A percentile compares a stretch with the other conserved stretches of the same genome.
phyloP scores from a whole-genome alignment of 257 asterid genomes.

The Capsicum rhomboideum region DNA sequence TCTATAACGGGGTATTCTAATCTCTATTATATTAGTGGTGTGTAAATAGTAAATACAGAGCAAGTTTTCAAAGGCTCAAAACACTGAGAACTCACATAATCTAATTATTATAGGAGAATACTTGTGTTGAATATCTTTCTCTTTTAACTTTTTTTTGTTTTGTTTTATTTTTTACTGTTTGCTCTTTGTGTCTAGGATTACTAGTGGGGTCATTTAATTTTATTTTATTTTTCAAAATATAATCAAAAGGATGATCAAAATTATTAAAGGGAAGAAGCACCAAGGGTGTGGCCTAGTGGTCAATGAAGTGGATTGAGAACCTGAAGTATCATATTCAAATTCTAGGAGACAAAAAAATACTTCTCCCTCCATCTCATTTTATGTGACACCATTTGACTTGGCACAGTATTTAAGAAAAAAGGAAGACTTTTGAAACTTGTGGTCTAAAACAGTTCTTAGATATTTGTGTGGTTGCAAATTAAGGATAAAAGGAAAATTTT shows the following conservation, averaged over 20 bases:
- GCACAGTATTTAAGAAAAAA: no score
- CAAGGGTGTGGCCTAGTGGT: no score
- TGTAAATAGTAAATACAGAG: neutral
- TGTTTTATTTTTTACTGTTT: neutral
- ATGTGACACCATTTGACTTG: no score
- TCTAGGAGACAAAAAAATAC: no score
- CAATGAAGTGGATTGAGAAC: no score
- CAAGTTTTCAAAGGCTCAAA: neutral
- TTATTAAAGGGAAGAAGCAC: no score
- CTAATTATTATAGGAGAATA: constrained; percentile 9
- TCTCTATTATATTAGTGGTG: neutral
- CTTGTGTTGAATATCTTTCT: constrained; percentile 14
- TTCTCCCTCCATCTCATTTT: no score
- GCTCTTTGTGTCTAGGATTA: neutral
- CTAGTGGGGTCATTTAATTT: neutral
- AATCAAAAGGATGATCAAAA: neutral
- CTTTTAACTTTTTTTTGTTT: neutral
- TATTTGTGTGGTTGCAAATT: no score
- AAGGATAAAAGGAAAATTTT: no score
- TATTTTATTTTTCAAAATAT: neutral
- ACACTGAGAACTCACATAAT: neutral
- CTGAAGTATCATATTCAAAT: no score
- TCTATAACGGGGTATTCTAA: neutral
- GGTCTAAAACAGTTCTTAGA: no score
- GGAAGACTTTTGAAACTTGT: no score